These are phyloP conservation scores for Fusarium oligoseptatum DNA, from an alignment of 2,329 filamentous ascomycete species.

Conservation along the genomic window DNA sequence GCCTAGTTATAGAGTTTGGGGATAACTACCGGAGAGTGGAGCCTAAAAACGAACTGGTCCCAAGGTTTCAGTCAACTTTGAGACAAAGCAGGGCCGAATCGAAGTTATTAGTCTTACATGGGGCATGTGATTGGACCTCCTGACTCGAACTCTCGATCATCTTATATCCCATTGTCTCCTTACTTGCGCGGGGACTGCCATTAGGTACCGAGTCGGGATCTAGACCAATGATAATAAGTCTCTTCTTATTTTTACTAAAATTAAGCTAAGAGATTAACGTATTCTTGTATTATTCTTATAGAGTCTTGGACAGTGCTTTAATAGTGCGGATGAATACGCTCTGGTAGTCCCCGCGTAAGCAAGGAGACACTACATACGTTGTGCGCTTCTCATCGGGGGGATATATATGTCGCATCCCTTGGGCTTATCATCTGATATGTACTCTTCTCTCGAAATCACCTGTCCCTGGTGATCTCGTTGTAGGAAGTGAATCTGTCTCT, in stretches of 20 bases:
- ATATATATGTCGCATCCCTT: neutral
- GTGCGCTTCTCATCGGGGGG: slow-evolving; percentile 16
- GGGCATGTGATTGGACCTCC: neutral
- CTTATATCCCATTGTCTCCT: no score
- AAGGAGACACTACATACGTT: neutral
- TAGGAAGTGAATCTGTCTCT: slow-evolving; percentile 3
- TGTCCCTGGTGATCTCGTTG: neutral
- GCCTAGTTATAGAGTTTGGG: neutral
- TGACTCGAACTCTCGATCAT: neutral
- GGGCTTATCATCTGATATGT: slow-evolving; percentile 12
- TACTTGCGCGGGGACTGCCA: no score
- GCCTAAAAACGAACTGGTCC: neutral
- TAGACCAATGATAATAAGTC: no score
- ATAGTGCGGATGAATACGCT: no score
- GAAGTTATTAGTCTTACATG: neutral
- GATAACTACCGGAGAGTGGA: neutral
- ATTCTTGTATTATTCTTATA: no score
- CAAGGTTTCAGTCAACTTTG: neutral
- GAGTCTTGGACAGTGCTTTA: no score
- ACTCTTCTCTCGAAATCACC: neutral
- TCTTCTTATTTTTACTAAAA: no score
- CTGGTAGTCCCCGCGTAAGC: neutral
- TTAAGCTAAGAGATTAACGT: no score
- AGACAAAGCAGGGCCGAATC: neutral
- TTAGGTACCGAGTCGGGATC: no score